phyloP scores from a whole-genome alignment of 768 basidiomycete species.

The Agaricus blazei region DNA sequence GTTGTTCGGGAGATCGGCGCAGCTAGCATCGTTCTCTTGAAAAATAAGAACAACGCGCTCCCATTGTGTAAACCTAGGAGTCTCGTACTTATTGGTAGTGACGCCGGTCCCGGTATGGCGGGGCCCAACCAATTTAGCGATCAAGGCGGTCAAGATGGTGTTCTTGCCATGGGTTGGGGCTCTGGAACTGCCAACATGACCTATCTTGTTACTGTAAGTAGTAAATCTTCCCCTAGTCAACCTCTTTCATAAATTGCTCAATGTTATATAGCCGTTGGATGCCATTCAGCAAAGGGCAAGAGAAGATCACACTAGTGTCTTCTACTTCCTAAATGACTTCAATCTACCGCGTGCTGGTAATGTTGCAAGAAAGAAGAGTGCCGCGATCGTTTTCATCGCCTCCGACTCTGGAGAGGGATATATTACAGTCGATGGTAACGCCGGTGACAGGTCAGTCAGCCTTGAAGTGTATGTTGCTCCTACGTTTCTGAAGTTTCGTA shows the following conservation, averaged over 20 bases:
- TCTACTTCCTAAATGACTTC: constrained; percentile 69
- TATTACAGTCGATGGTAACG: constrained; percentile 75
- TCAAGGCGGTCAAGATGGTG: constrained; percentile 58
- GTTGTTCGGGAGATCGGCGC: constrained; percentile 71
- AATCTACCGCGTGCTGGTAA: constrained; percentile 47
- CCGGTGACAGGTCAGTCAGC: constrained; percentile 55
- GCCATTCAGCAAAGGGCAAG: constrained; percentile 73
- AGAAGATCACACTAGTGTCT: constrained; percentile 58
- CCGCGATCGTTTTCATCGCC: constrained; percentile 77
- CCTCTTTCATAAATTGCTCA: background rate
- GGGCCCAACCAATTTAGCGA: constrained; percentile 74
- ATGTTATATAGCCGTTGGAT: constrained; percentile 54
- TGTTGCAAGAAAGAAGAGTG: constrained; percentile 45
- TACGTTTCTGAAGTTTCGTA: background rate
- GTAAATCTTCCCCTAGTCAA: background rate
- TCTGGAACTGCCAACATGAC: constrained; percentile 77
- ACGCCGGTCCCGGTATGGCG: constrained; percentile 53
- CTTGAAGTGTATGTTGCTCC: background rate
- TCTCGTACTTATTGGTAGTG: constrained; percentile 59
- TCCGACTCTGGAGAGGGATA: constrained; percentile 84
- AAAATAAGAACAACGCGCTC: constrained; percentile 56
- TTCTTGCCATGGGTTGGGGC: constrained; percentile 92
- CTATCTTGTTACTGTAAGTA: constrained; percentile 68
- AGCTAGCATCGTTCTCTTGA: constrained; percentile 70
- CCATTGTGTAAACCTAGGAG: constrained; percentile 57